These are phyloP conservation scores for Backusella macrospora DNA, from an alignment of 192 early-diverging fungal species.

Conservation along the genomic window DNA sequence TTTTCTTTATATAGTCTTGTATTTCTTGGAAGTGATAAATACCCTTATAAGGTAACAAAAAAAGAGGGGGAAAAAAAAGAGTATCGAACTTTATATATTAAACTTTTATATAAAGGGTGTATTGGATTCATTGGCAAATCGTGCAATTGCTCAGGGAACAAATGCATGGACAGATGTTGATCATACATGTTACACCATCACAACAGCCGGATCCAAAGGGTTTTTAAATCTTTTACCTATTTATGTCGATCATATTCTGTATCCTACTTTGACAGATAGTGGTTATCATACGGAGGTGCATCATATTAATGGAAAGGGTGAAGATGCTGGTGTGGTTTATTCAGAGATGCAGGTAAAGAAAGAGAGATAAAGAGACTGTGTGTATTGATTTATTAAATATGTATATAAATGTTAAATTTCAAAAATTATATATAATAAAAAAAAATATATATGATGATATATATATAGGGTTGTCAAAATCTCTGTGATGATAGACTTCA, in stretches of 20 bases:
- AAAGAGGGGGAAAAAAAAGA: not conserved
- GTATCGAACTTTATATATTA: not conserved
- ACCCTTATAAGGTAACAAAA: conserved; percentile 55
- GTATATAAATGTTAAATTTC: not conserved
- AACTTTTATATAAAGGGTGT: conserved; percentile 48
- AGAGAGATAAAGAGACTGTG: too few relatives aligned
- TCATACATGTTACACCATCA: conserved; percentile 62
- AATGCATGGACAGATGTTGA: conserved; percentile 68
- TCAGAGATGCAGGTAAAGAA: conserved; percentile 59
- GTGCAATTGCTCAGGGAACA: conserved; percentile 61
- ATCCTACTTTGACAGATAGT: conserved; percentile 61
- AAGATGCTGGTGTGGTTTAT: conserved; percentile 70
- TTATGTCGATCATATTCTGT: conserved; percentile 65
- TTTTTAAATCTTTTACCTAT: conserved; percentile 63
- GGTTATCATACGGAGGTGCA: conserved; percentile 65
- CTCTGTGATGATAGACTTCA: conserved; percentile 45
- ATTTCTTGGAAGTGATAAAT: conserved; percentile 63
- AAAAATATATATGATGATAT: not conserved
- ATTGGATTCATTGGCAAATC: conserved; percentile 64
- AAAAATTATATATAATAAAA: too few relatives aligned
- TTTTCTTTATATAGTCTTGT: conserved; percentile 46
- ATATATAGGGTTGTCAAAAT: conserved; percentile 54
- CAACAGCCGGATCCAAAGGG: conserved; percentile 59
- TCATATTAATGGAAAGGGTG: conserved; percentile 64
- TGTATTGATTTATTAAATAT: not conserved